These are phyloP conservation scores for Dictyostelium intermedium DNA, from an alignment of 78 protist genomes.

Conservation along the genomic window DNA sequence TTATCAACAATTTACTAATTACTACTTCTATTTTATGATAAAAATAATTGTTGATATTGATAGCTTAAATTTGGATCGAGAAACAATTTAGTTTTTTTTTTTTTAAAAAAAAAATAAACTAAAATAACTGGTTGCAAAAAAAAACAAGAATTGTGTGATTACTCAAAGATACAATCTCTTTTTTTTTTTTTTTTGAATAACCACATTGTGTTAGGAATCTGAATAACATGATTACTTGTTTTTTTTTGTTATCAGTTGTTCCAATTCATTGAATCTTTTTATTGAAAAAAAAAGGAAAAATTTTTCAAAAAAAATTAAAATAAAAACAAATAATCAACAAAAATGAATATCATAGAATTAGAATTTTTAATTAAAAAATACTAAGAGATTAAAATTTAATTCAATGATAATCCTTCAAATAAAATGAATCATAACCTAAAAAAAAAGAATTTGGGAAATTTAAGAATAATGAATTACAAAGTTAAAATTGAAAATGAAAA, in stretches of 20 bases:
- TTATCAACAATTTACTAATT: neutral
- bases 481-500: too few species aligned
- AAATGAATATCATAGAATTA: neutral
- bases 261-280: neutral
- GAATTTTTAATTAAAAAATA: too few species aligned
- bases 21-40: neutral
- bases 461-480: too few species aligned
- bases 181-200: too few species aligned
- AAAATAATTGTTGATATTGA: neutral
- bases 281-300: too few species aligned
- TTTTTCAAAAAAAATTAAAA: neutral
- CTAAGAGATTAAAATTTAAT: too few species aligned
- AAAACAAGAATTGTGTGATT: neutral
- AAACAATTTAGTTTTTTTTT: too few species aligned
- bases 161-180: neutral
- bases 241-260: neutral
- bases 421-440: too few species aligned
- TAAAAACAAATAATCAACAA: neutral
- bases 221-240: neutral
- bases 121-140: too few species aligned
- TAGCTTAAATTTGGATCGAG: neutral
- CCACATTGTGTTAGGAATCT: neutral
- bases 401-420: too few species aligned
- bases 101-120: too few species aligned
- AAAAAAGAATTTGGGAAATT: too few species aligned